Evolutionary conservation across 2,329 filamentous ascomycete genomes (phyloP), one percentile per base, ranked within the genome.

Genomic region (Penicillium fuscoglaucum): DNA sequence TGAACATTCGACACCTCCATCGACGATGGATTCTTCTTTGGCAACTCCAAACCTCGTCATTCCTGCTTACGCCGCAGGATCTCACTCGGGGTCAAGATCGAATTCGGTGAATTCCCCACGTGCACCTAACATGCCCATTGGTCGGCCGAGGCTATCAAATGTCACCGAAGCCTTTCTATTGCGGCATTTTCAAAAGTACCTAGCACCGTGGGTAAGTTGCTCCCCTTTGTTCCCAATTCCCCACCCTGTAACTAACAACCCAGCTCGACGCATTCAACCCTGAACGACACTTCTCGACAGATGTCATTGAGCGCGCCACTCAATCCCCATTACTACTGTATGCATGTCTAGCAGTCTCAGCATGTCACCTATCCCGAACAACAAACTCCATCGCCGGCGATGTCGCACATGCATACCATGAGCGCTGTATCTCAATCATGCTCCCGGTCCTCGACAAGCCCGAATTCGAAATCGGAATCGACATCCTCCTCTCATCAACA

Each of bases 371-470:
- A 9, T 73, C 68, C 17, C 65, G 68, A 55, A 73, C 70, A 9
- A 68, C 69, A 40, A 66, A 69, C 46, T 64, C 66, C 2, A 58
- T 74, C 52, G 61, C 70, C 1, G 59, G 66, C 1, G 65, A 70
- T 33, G 62, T 70, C 9, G 70, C 71, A 6, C 71, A 74, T 29
- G 67, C 59, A 52, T 73, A 74, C 37, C 72, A 74, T 59, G 72
- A 74, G 39, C 70, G 69, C 54, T 74, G 72, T 52, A 67, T 74
- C 48, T 69, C 68, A 24, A 74, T 74, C 19, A 70, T 74, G 61
- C 64, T 73, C 4, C 70, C 72, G 0, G 68, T 69, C 1, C 62
- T 74, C 21, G 72, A 72, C 49, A 72, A 69, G 40, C 64, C 63
- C 19, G 66, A 72, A 26, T 70, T 65, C 35, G 61, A 68, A 15